phyloP scores from a whole-genome alignment of 176 grass and related monocot species.

The Zizania latifolia region DNA sequence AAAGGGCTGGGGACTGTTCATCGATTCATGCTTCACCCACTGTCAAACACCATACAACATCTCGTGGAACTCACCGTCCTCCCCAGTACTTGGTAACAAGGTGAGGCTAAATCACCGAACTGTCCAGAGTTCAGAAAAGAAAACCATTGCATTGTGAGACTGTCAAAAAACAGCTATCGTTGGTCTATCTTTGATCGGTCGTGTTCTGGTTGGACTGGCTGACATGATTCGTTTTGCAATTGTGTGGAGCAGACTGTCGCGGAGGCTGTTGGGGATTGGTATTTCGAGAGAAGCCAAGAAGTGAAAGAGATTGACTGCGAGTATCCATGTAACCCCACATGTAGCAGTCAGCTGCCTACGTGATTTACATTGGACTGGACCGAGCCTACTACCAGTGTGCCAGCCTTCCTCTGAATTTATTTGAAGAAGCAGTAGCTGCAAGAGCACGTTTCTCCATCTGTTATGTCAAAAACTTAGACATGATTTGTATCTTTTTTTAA shows the following conservation, averaged over 20 bases:
- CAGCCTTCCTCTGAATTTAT: too few species aligned
- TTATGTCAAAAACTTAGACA: too few species aligned
- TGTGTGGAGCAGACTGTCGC: constrained; percentile 38
- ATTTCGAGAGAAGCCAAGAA: constrained; percentile 38
- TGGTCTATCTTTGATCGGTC: too few species aligned
- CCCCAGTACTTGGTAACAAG: constrained; percentile 41
- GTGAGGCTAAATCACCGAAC: not conserved
- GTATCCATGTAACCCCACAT: constrained; percentile 61
- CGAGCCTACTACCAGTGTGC: too few species aligned
- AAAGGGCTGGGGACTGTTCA: constrained; percentile 46
- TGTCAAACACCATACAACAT: constrained; percentile 44
- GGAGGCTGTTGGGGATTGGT: constrained; percentile 73
- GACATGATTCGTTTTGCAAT: not conserved
- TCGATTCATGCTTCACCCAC: constrained; percentile 73
- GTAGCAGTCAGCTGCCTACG: too few species aligned
- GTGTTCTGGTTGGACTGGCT: not conserved
- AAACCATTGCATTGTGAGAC: not conserved
- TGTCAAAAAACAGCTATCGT: too few species aligned
- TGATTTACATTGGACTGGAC: too few species aligned
- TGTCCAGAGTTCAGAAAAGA: too few species aligned
- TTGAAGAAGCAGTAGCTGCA: too few species aligned
- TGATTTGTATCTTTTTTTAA: too few species aligned
- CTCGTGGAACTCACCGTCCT: constrained; percentile 43
- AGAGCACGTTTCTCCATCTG: too few species aligned
- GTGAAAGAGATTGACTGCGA: constrained; percentile 44